Conservation (phyloP, 176 grass and related monocot species). For the Triticum dicoccoides region DNA sequence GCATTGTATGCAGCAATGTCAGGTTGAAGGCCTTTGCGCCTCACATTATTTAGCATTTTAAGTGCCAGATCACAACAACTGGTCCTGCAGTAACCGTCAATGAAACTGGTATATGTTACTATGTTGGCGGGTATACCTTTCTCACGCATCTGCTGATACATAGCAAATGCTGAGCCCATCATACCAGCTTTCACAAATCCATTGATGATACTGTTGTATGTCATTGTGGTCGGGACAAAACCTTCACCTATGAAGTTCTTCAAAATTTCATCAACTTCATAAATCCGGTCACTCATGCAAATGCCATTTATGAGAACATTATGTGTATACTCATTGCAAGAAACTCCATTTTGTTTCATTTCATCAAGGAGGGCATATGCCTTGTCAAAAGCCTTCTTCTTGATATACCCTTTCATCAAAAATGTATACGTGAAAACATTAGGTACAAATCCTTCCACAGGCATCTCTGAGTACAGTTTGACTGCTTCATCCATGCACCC, state of each 20-base stretch:
- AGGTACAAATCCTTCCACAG: constrained; percentile 46
- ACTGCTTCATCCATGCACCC: constrained; percentile 64
- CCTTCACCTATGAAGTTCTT: constrained; percentile 62
- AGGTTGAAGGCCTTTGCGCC: constrained; percentile 44
- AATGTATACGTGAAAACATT: constrained; percentile 71
- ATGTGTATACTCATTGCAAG: constrained; percentile 64
- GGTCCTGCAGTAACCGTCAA: constrained; percentile 67
- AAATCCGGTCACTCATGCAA: constrained; percentile 34
- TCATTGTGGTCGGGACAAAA: constrained; percentile 68
- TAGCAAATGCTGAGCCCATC: constrained; percentile 46
- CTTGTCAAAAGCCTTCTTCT: constrained; percentile 52
- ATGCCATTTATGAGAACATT: constrained; percentile 81
- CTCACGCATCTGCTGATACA: constrained; percentile 61
- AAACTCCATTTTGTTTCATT: constrained; percentile 59
- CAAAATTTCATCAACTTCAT: constrained; percentile 67
- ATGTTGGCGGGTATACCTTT: constrained; percentile 56
- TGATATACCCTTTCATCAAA: constrained; percentile 63
- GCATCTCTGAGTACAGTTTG: constrained; percentile 65
- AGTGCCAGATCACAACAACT: constrained; percentile 65
- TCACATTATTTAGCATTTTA: constrained; percentile 71
- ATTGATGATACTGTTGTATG: constrained; percentile 89
- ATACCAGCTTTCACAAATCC: constrained; percentile 60
- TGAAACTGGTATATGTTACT: constrained; percentile 84
- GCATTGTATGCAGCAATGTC: constrained; percentile 54
- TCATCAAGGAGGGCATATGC: constrained; percentile 50